Base-by-base conservation (phyloP, 1,284 basidiomycete genomes). In the Pyrrhoderma lamaoense region DNA sequence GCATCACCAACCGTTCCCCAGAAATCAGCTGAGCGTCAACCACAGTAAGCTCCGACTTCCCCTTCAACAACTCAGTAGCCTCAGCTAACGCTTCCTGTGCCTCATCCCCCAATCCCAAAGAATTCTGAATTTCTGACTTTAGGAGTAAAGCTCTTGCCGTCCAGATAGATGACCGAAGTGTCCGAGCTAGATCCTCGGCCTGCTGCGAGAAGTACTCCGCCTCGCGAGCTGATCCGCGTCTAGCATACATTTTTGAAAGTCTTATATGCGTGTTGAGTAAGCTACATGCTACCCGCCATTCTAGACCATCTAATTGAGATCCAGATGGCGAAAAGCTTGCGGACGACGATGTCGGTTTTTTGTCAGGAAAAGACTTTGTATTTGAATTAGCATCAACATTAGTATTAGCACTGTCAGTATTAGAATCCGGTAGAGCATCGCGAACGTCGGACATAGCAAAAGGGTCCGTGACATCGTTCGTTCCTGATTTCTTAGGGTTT, bases 201-300 rank as follows among this genome's bases (percentile, higher is more conserved):
- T 91, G 84, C 37, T 80, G 72, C 1, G 85, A 73, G 63, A 91
- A 93, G 61, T 87, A 92, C 56, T 90, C 83, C 3, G 87, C 82
- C 60, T 93, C 89, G 22, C 85, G 79, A 5, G 82, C 78, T 1
- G 89, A 89, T 0, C 93, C 93, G 3, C 89, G 77, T 0, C 71
- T 64, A 14, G 80, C 72, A 58, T 91, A 87, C 0, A 77, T 72
- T 3, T 77, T 71, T 1, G 77, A 70, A 5, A 93, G 70, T 3
- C 77, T 70, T 52, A 93, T 77, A 2, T 87, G 69, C 0, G 82
- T 80, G 3, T 71, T 67, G 2, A 91, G 66, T 1, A 92, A 70
- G 3, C 79, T 80, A 58, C 87, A 79, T 2, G 83, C 79, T 7
- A 92, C 72, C 3, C 82, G 76, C 84, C 88, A 92, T 60, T 90